Evolutionary conservation across 805 yeast genomes (phyloP).

Genomic region (Starmerella roubikii): DNA sequence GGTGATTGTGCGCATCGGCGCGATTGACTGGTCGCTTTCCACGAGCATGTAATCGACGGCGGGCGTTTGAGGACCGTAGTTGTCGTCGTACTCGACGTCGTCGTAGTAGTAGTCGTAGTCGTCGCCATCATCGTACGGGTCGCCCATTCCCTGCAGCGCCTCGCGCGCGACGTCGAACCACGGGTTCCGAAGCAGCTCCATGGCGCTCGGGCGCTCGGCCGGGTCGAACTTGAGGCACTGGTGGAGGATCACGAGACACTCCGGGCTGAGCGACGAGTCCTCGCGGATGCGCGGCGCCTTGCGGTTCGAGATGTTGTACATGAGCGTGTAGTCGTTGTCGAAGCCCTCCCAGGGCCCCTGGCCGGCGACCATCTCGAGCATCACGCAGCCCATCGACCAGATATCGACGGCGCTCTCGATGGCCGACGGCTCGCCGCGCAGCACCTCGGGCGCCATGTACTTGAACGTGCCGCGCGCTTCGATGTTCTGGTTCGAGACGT

Average conservation of each 20-base stretch:
- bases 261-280: slow-evolving; percentile 58
- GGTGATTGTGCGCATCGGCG: slow-evolving; percentile 3
- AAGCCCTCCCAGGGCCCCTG: slow-evolving; percentile 90
- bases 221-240: slow-evolving; percentile 78
- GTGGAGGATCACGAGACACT: slow-evolving; percentile 57
- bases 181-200: slow-evolving; percentile 47
- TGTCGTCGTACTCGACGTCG: not conserved
- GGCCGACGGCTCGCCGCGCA: slow-evolving; percentile 51
- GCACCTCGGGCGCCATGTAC: slow-evolving; percentile 98
- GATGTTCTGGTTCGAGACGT: slow-evolving; percentile 21
- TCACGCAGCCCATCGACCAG: slow-evolving; percentile 96
- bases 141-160: slow-evolving; percentile 3
- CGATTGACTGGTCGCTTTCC: not conserved
- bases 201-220: slow-evolving; percentile 63
- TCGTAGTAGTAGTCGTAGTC: not conserved
- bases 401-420: slow-evolving; percentile 60
- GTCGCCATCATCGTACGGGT: not conserved
- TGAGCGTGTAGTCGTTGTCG: slow-evolving; percentile 96
- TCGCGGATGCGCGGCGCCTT: slow-evolving; percentile 77
- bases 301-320: slow-evolving; percentile 96
- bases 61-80: not conserved
- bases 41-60: not conserved
- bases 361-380: slow-evolving; percentile 93
- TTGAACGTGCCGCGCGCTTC: slow-evolving; percentile 85
- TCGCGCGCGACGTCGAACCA: slow-evolving; percentile 20